Percentiles rank a stretch among this genome's conserved stretches.
These are phyloP conservation scores for Pseudoperonospora humuli DNA, from an alignment of 352 stramenopile species.

Conservation along the genomic window DNA sequence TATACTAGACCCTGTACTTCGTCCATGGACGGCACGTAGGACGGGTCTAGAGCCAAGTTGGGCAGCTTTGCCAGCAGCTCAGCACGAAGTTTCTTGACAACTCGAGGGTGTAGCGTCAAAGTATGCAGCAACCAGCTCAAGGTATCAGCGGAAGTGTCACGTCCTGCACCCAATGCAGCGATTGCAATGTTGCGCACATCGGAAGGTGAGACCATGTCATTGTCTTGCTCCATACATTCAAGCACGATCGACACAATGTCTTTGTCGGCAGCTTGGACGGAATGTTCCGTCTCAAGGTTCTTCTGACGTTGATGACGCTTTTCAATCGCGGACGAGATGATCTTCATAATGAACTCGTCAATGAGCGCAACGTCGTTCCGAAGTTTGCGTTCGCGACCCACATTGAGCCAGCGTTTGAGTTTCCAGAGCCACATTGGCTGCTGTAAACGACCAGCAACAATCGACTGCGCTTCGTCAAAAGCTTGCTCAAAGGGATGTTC, in stretches of 20 bases:
- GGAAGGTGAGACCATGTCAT: slow-evolving; percentile 17
- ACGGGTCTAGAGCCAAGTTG: slow-evolving; percentile 11
- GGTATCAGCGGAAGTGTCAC: slow-evolving; percentile 48
- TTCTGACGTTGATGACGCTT: slow-evolving; percentile 9
- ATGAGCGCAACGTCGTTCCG: slow-evolving; percentile 22
- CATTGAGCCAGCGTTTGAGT: slow-evolving; percentile 33
- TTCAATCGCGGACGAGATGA: slow-evolving; percentile 29
- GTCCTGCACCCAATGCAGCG: slow-evolving; percentile 51
- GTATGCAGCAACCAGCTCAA: slow-evolving; percentile 67
- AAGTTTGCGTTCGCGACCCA: slow-evolving; percentile 28
- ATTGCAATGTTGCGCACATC: slow-evolving; percentile 62
- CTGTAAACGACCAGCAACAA: slow-evolving; percentile 19
- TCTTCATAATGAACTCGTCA: slow-evolving; percentile 30
- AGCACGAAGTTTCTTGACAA: slow-evolving; percentile 29
- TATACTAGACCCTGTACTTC: slow-evolving; percentile 44
- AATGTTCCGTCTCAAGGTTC: slow-evolving; percentile 7
- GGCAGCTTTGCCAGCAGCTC: slow-evolving; percentile 42
- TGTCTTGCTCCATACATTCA: slow-evolving; percentile 22
- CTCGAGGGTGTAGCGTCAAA: slow-evolving; percentile 37
- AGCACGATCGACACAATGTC: slow-evolving; percentile 30
- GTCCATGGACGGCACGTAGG: slow-evolving; percentile 36
- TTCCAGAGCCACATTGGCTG: slow-evolving; percentile 36
- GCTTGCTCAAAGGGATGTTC: slow-evolving; percentile 34
- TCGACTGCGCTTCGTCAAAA: slow-evolving; percentile 30
- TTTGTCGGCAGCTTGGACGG: slow-evolving; percentile 2